A percentile compares a stretch with the other conserved stretches of the same genome.
Evolutionary conservation across 2,329 filamentous ascomycete species (phyloP).

Genomic region (Zasmidium cellare): DNA sequence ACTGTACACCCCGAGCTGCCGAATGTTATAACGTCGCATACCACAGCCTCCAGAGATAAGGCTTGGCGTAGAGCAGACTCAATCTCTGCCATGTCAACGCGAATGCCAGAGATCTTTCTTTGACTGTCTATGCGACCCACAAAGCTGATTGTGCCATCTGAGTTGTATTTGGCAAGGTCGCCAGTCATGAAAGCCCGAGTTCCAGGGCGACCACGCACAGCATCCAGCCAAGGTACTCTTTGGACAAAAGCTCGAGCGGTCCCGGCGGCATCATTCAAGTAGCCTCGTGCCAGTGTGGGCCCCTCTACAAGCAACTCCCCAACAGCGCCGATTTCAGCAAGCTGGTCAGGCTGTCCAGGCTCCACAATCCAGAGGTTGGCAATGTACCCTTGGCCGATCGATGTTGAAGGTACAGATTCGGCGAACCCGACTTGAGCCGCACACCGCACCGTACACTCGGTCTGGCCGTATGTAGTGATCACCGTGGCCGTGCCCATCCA

Average conservation of each 20-base stretch:
- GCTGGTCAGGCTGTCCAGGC: slow-evolving; percentile 9
- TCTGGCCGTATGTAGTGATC: background rate
- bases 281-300: background rate
- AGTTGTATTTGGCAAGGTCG: slow-evolving; percentile 23
- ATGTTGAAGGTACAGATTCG: background rate
- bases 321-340: background rate
- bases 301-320: slow-evolving; percentile 6
- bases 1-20: no score
- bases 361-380: slow-evolving; percentile 3
- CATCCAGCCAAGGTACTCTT: slow-evolving; percentile 17
- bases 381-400: background rate
- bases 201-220: background rate
- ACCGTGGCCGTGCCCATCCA: background rate
- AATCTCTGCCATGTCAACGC: slow-evolving; percentile 22
- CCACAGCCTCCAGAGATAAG: no score
- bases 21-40: no score
- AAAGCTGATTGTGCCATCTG: slow-evolving; percentile 20
- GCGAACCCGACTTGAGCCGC: background rate
- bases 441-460: background rate
- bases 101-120: slow-evolving; percentile 22
- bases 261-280: slow-evolving; percentile 16
- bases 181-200: slow-evolving; percentile 12
- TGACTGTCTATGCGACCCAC: slow-evolving; percentile 23
- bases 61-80: background rate
- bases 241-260: slow-evolving; percentile 34